Evolutionary conservation across 108 stramenopile species (phyloP), one percentile per base, ranked within the genome.

Genomic region (Discostella stelligeroides): DNA sequence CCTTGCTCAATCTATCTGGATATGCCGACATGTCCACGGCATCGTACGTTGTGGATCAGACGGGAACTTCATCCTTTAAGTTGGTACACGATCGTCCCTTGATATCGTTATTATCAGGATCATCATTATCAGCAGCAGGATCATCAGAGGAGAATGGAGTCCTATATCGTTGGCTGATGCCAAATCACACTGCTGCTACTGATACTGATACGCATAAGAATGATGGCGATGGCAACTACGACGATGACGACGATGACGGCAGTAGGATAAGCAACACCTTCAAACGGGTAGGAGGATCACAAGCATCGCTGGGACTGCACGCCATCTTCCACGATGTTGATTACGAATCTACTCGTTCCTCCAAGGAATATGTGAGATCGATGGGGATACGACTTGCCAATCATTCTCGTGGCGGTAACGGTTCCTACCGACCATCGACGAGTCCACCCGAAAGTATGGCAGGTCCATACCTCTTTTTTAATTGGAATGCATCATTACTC

Each of bases 1-100:
- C 86, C 0, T 62, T 91, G 21, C 69, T 75, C 20, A 94, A 94
- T 65, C 49, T 91, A 4, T 77, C 88, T 18, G 93, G 93, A 29
- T 70, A 71, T 60, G 63, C 85, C 11, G 93, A 94, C 63, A 75
- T 79, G 3, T 84, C 89, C 5, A 38, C 67, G 13, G 60, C 88
- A 10, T 68, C 65, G 18, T 94, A 94, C 63, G 77, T 86, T 21
- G 81, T 91, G 20, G 90, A 94, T 69, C 87, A 91, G 55, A 81
- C 86, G n/a, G 70, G 84, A 7, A 65, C 66, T 14, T 60, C 87
- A 0, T 51, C 82, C 15, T 80, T 86, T 28, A 46, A 39, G 15
- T 66, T 85, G 21, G 51, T 45, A 4, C 92, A 94, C 64, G 86
- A 88, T 64, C 84, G 88, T 10, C 93, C 93, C 1, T 58, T 94